Conservation (phyloP, 371 early-diverging fungal genomes). For the Mucor irregularis region DNA sequence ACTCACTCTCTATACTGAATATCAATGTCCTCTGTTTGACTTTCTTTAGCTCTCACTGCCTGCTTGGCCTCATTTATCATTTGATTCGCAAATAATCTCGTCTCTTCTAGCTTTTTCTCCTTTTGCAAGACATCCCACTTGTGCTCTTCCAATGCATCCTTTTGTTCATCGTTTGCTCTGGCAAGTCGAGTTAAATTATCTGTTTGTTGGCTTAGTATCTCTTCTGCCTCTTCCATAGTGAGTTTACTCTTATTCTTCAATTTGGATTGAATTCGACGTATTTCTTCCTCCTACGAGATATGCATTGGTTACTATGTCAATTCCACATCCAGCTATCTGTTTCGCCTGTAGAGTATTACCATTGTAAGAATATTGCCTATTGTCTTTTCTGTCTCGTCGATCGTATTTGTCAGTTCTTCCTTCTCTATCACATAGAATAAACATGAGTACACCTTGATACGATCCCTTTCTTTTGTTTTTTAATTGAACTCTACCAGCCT, state of each 20-base stretch:
- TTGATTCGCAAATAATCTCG: background rate
- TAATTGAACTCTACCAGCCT: too few relatives aligned
- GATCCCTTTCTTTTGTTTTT: too few relatives aligned
- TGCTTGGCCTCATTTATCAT: background rate
- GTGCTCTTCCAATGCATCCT: constrained; percentile 7
- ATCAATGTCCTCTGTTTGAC: background rate
- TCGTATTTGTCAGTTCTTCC: too few relatives aligned
- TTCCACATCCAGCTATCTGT: too few relatives aligned
- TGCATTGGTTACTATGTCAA: background rate
- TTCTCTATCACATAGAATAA: too few relatives aligned
- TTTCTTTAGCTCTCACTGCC: background rate
- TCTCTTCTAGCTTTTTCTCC: constrained; percentile 3
- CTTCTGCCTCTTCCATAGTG: constrained; percentile 16
- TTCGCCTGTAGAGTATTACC: too few relatives aligned
- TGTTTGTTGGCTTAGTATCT: constrained; percentile 1
- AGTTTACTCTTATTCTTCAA: background rate
- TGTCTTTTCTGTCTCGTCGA: too few relatives aligned
- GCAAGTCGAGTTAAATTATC: background rate
- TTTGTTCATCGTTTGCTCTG: background rate
- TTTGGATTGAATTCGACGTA: background rate
- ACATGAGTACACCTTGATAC: too few relatives aligned
- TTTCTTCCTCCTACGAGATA: constrained; percentile 3
- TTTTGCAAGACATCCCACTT: constrained; percentile 1
- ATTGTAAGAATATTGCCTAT: too few relatives aligned
- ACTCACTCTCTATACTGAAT: background rate